Evolutionary conservation across 495 filamentous ascomycete species (phyloP).

Genomic region (Podospora pseudocomata): DNA sequence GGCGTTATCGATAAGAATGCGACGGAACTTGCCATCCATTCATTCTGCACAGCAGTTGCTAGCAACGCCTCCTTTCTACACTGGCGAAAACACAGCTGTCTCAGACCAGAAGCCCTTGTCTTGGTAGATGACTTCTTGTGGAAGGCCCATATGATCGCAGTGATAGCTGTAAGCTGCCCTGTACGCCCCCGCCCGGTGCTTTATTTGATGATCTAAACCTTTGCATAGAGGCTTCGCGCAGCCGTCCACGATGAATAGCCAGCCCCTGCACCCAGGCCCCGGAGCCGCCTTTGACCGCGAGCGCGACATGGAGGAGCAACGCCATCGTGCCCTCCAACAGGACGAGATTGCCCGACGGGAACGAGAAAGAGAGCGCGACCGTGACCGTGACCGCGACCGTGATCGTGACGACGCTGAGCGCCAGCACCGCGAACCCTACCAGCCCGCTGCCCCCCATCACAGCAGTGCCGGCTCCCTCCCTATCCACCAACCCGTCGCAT

Average conservation of each 20-base stretch:
- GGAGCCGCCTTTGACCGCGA: constrained; percentile 38
- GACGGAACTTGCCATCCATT: constrained; percentile 5
- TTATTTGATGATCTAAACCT: constrained; percentile 8
- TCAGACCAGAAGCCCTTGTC: not conserved
- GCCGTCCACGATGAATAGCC: constrained; percentile 40
- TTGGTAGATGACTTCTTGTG: constrained; percentile 1
- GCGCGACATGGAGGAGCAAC: constrained; percentile 35
- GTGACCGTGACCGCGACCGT: constrained; percentile 34
- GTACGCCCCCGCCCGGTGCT: not conserved
- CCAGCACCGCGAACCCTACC: constrained; percentile 61
- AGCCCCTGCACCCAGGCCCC: constrained; percentile 37
- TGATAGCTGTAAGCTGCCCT: constrained; percentile 5
- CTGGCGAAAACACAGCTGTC: not conserved
- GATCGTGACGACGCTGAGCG: constrained; percentile 63
- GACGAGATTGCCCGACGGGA: constrained; percentile 34
- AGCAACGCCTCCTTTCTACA: constrained; percentile 3
- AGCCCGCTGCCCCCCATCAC: constrained; percentile 62
- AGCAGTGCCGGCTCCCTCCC: constrained; percentile 80
- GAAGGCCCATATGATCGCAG: constrained; percentile 1
- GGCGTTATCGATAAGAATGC: not conserved
- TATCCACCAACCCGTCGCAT: constrained; percentile 87
- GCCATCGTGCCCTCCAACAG: constrained; percentile 36
- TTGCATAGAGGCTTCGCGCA: constrained; percentile 25
- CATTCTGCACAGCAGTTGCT: constrained; percentile 4
- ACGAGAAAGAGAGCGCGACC: constrained; percentile 23